A percentile compares a stretch with the other conserved stretches of the same genome.
These are phyloP conservation scores for Colletotrichum sp. DNA, from an alignment of 2,329 filamentous ascomycete genomes.

Conservation along the genomic window DNA sequence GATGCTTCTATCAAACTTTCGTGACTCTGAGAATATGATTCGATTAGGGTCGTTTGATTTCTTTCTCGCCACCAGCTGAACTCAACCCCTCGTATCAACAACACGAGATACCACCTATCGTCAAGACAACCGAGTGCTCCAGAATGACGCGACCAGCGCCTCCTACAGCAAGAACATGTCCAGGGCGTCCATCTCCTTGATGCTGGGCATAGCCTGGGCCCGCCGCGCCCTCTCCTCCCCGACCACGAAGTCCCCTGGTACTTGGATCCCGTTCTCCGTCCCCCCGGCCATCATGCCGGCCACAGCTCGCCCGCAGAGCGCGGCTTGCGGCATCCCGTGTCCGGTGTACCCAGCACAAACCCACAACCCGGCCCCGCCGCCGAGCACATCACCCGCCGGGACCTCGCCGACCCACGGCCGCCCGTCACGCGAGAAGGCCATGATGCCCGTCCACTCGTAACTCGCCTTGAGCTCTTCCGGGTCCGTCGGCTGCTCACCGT, in stretches of 20 bases:
- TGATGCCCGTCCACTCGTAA: conserved; percentile 80
- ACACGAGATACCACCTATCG: not conserved
- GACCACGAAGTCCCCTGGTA: conserved; percentile 48
- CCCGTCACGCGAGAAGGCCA: conserved; percentile 74
- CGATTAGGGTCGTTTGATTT: not conserved
- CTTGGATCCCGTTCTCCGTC: conserved; percentile 36
- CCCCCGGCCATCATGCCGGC: conserved; percentile 61
- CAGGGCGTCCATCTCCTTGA: conserved; percentile 18
- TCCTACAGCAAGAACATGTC: conserved; percentile 20
- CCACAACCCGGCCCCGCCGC: conserved; percentile 63
- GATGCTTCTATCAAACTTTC: not conserved
- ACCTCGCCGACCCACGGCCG: conserved; percentile 75
- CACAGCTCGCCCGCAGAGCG: conserved; percentile 67
- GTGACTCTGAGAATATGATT: not conserved
- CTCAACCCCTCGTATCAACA: not conserved
- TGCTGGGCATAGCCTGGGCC: conserved; percentile 18
- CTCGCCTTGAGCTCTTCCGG: conserved; percentile 52
- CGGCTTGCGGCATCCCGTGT: conserved; percentile 79
- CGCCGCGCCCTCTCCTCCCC: conserved; percentile 33
- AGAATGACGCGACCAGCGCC: not conserved
- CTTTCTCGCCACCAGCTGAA: not conserved
- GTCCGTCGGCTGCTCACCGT: conserved; percentile 36
- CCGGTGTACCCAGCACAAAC: conserved; percentile 72
- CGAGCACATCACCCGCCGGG: conserved; percentile 44
- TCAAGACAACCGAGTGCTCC: not conserved